phyloP scores from a whole-genome alignment of 2,329 filamentous ascomycete genomes.

The Botrytis hyacinthi region DNA sequence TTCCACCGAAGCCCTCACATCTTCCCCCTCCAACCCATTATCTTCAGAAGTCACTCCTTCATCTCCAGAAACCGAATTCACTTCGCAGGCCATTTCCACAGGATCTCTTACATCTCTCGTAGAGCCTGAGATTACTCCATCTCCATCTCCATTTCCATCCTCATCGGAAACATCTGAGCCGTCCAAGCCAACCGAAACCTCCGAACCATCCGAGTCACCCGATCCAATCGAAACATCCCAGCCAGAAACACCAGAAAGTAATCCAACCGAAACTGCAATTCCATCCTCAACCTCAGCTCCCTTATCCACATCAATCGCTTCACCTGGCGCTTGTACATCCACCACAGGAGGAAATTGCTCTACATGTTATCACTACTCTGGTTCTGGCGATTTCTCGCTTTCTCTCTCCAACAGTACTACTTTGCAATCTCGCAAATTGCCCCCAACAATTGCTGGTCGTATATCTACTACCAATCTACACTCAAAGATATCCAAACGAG shows the following conservation, averaged over 20 bases:
- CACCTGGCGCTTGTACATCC: not conserved
- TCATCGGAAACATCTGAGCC: not conserved
- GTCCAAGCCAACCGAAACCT: not conserved
- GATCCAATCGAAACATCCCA: not conserved
- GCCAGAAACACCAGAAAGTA: not conserved
- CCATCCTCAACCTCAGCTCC: not conserved
- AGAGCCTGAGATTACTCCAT: not conserved
- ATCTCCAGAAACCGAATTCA: not conserved
- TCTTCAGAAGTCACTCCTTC: not conserved
- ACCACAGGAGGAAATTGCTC: not conserved
- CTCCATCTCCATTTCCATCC: not conserved
- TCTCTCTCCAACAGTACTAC: not conserved
- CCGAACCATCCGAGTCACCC: not conserved
- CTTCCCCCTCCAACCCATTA: not conserved
- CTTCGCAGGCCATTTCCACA: not conserved
- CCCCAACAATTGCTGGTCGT: not conserved
- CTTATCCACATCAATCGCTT: not conserved
- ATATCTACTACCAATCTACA: conserved; percentile 1
- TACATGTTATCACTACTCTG: conserved; percentile 1
- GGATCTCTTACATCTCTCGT: not conserved
- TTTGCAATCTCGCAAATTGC: not conserved
- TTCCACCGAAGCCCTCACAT: not conserved
- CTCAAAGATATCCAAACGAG: not conserved
- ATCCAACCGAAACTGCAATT: not conserved
- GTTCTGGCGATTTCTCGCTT: not conserved